Evolutionary conservation across 2,329 filamentous ascomycete species (phyloP), one percentile per base, ranked within the genome.

Genomic region (Tolypocladium tundrense): DNA sequence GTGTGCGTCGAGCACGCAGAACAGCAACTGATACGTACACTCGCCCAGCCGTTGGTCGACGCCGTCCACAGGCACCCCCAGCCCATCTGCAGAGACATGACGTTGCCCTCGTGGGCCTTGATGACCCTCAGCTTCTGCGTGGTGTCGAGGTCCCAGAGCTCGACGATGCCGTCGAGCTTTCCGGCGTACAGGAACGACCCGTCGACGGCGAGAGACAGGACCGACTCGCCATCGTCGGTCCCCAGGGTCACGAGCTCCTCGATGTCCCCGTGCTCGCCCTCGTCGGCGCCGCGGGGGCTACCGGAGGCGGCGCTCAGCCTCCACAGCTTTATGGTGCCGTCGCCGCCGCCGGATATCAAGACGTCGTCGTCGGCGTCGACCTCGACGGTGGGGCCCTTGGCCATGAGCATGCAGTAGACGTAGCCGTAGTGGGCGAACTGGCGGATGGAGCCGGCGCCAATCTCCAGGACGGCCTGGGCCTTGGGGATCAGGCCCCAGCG

Each of bases 101-200:
- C 84, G 69, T 97, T 91, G 50, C 86, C 87, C 40, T 83, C 84
- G 64, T 91, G 88, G 1, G 88, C 85, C 68, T 88, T 91, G 67
- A 99, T 88, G 21, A 90, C 91, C 58, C 94, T 83, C 51, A 99
- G 80, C 54, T 94, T 86, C 72, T 99, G 94, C 57, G 88, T 86
- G 0, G 94, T 97, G 69, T 97, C 93, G 16, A 99, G 79, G 69
- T 99, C 95, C 93, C 95, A 99, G 13, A 99, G 84, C 69, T 97
- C 93, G 60, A 99, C 85, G 55, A 96, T 83, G 27, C 94, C 95
- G 43, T 90, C 86, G 1, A 91, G 82, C 64, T 95, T 88, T 53
- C 94, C 94, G 59, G 89, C 90, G 69, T 97, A 99, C 5, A 99
- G 79, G 63, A 99, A 95, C 0, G 91, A 92, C 0, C 91, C 91